Conservation (phyloP, 2,329 filamentous ascomycete species). For the Pseudopyricularia javanii region DNA sequence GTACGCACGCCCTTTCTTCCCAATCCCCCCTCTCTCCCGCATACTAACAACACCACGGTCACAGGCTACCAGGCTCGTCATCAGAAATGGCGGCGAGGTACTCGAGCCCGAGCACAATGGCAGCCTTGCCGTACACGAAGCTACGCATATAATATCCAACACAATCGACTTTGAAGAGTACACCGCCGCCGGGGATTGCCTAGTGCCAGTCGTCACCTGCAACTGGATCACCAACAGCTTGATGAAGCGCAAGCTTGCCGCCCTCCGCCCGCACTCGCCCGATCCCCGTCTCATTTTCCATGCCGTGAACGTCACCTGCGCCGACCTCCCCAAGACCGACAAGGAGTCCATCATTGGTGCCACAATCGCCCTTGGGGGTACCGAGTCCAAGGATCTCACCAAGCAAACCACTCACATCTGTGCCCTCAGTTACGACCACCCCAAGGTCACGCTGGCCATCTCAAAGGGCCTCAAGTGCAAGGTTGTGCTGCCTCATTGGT, state of each 20-base stretch:
- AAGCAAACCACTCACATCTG: slow-evolving; percentile 81
- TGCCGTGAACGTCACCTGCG: slow-evolving; percentile 70
- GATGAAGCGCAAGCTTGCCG: slow-evolving; percentile 55
- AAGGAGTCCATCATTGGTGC: slow-evolving; percentile 88
- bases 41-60: background rate
- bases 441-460: slow-evolving; percentile 52
- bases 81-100: slow-evolving; percentile 37
- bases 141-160: slow-evolving; percentile 49
- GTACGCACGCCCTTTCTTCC: slow-evolving; percentile 12
- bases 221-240: slow-evolving; percentile 69
- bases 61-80: slow-evolving; percentile 28
- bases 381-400: slow-evolving; percentile 60
- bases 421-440: slow-evolving; percentile 62
- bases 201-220: slow-evolving; percentile 75
- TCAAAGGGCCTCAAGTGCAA: slow-evolving; percentile 60
- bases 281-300: slow-evolving; percentile 87
- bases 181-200: slow-evolving; percentile 55
- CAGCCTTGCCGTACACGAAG: slow-evolving; percentile 30
- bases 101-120: slow-evolving; percentile 34
- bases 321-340: slow-evolving; percentile 73
- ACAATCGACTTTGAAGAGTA: slow-evolving; percentile 92
- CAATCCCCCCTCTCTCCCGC: background rate
- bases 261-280: slow-evolving; percentile 75
- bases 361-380: slow-evolving; percentile 77
- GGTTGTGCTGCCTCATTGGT: slow-evolving; percentile 86